phyloP scores from a whole-genome alignment of 2,329 filamentous ascomycete genomes.

The Xylariaceae sp. region DNA sequence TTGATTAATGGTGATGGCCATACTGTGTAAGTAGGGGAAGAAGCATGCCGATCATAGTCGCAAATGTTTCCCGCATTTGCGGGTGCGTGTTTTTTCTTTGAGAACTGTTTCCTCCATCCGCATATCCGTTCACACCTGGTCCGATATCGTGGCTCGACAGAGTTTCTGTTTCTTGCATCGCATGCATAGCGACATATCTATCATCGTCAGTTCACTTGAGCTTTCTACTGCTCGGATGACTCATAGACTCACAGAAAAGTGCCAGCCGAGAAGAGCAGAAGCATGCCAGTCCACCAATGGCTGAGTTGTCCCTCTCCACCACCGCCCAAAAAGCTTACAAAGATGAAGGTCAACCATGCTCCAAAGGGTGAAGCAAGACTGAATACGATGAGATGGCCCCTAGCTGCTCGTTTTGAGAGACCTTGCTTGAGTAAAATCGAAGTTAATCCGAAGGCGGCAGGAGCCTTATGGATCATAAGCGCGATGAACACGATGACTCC shows the following conservation, averaged over 20 bases:
- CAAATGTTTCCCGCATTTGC: slow-evolving; percentile 64
- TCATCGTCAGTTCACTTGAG: not conserved
- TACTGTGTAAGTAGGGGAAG: slow-evolving; percentile 74
- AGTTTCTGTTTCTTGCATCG: slow-evolving; percentile 76
- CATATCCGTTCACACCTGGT: slow-evolving; percentile 49
- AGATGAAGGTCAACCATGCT: slow-evolving; percentile 75
- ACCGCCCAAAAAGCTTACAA: slow-evolving; percentile 70
- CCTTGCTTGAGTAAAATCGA: slow-evolving; percentile 88
- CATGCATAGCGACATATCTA: slow-evolving; percentile 97
- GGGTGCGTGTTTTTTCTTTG: slow-evolving; percentile 53
- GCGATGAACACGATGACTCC: slow-evolving; percentile 92
- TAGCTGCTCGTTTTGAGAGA: slow-evolving; percentile 76
- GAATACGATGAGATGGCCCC: slow-evolving; percentile 84
- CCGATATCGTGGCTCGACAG: slow-evolving; percentile 50
- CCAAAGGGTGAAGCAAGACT: slow-evolving; percentile 86
- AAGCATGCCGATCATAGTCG: slow-evolving; percentile 72
- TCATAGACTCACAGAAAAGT: slow-evolving; percentile 80
- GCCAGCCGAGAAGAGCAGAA: slow-evolving; percentile 90
- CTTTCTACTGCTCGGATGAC: not conserved
- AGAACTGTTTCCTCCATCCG: slow-evolving; percentile 42
- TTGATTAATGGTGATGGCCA: slow-evolving; percentile 62
- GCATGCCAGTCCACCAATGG: slow-evolving; percentile 86
- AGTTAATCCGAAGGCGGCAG: slow-evolving; percentile 90
- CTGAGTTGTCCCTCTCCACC: slow-evolving; percentile 57
- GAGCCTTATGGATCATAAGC: slow-evolving; percentile 96